These are phyloP conservation scores for Dendrobium catenatum DNA, from an alignment of 106 monocot species.

Conservation along the genomic window DNA sequence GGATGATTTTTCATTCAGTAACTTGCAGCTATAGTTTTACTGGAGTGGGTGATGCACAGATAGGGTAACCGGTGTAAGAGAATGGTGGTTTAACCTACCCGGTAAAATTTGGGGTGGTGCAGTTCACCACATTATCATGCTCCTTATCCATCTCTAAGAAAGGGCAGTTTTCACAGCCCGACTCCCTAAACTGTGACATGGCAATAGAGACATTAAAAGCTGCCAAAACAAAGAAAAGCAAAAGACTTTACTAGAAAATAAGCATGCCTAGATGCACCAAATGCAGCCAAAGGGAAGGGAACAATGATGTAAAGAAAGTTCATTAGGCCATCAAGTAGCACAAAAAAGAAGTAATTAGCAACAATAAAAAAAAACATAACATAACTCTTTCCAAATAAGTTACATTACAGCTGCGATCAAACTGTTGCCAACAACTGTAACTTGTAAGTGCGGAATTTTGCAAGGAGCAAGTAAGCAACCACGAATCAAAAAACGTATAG, in stretches of 20 bases:
- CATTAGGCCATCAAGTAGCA: background rate
- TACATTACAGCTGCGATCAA: background rate
- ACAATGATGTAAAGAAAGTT: background rate
- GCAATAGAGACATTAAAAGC: constrained; percentile 2
- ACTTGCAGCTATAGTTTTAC: background rate
- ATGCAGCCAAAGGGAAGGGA: background rate
- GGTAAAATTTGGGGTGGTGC: constrained; percentile 93
- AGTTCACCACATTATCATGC: constrained; percentile 80
- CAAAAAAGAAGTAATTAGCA: background rate
- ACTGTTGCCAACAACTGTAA: background rate
- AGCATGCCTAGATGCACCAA: constrained; percentile 1
- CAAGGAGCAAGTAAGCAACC: background rate
- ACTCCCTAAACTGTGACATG: constrained; percentile 72
- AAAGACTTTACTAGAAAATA: background rate
- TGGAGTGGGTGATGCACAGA: background rate
- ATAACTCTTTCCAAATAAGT: background rate
- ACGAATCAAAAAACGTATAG: background rate
- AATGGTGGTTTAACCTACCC: constrained; percentile 41
- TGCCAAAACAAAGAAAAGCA: background rate
- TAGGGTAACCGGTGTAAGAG: background rate
- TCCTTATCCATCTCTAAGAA: constrained; percentile 95
- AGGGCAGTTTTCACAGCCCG: constrained; percentile 97
- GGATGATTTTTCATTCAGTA: background rate
- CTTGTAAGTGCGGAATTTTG: background rate
- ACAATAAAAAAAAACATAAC: background rate